Conservation (phyloP, 352 stramenopile species). For the Lagenidium sp. region DNA sequence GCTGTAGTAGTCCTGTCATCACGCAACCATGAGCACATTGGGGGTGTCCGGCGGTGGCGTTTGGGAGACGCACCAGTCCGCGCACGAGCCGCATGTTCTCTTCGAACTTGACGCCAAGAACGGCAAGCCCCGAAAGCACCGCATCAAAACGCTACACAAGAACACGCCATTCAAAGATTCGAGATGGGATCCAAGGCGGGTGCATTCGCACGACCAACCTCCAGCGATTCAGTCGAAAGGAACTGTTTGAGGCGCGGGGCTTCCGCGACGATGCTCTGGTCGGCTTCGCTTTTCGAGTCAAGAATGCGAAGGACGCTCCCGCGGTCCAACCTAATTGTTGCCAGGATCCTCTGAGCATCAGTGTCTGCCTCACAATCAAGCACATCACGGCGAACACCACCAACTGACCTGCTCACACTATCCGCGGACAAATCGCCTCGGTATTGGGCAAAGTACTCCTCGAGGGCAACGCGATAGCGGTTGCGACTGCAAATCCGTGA, state of each 20-base stretch:
- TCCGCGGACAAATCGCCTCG: slow-evolving; percentile 61
- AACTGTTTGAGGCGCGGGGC: slow-evolving; percentile 57
- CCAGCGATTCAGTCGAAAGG: slow-evolving; percentile 43
- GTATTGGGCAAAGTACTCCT: slow-evolving; percentile 51
- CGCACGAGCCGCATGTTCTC: slow-evolving; percentile 71
- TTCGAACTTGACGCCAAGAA: slow-evolving; percentile 47
- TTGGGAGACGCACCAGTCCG: slow-evolving; percentile 49
- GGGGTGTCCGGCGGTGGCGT: too few species aligned
- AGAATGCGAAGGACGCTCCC: slow-evolving; percentile 82
- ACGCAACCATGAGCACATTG: too few species aligned
- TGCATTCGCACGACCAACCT: too few species aligned
- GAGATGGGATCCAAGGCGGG: too few species aligned
- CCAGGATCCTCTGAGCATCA: too few species aligned
- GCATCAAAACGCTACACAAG: slow-evolving; percentile 48
- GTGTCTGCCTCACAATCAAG: too few species aligned
- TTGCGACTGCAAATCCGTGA: slow-evolving; percentile 28
- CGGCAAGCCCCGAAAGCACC: slow-evolving; percentile 46
- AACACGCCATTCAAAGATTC: too few species aligned
- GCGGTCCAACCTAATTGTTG: slow-evolving; percentile 63
- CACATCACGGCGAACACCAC: not conserved
- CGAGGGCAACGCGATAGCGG: slow-evolving; percentile 55
- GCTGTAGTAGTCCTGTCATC: slow-evolving; percentile 80
- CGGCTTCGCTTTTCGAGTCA: slow-evolving; percentile 70
- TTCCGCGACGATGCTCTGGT: slow-evolving; percentile 58
- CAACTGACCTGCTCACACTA: slow-evolving; percentile 50